A percentile compares a stretch with the other conserved stretches of the same genome.
Evolutionary conservation across 257 asterid genomes (phyloP).

Genomic region (Catharanthus roseus): DNA sequence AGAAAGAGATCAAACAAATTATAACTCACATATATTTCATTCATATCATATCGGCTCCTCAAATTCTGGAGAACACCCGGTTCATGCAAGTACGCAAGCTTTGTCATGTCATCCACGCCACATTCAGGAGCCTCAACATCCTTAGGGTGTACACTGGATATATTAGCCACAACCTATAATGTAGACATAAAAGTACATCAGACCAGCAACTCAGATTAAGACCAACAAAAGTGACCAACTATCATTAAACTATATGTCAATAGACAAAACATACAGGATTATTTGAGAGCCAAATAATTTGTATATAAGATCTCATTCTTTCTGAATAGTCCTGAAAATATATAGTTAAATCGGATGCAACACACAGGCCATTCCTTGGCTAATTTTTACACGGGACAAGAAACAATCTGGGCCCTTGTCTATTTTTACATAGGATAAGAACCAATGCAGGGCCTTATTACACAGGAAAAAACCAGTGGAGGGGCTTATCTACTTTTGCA

Average conservation of each 20-base stretch:
- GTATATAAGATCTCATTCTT: not conserved
- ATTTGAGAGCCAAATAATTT: not conserved
- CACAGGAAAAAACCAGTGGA: not conserved
- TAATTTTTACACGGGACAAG: too few relatives aligned
- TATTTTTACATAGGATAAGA: too few relatives aligned
- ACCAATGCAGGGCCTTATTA: too few relatives aligned
- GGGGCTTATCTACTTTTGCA: not conserved
- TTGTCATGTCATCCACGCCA: slow-evolving; percentile 95
- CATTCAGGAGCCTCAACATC: slow-evolving; percentile 67
- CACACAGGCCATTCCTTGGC: not conserved
- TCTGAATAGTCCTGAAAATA: not conserved
- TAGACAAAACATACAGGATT: not conserved
- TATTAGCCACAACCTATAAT: slow-evolving; percentile 45
- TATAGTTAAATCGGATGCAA: not conserved
- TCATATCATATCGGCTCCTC: slow-evolving; percentile 57
- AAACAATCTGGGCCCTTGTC: too few relatives aligned
- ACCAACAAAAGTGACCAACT: slow-evolving; percentile 4
- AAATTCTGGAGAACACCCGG: slow-evolving; percentile 83
- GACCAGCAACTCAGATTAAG: not conserved
- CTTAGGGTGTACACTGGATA: slow-evolving; percentile 50
- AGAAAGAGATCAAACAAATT: not conserved
- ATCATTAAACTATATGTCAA: not conserved
- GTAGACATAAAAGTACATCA: not conserved
- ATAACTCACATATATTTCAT: slow-evolving; percentile 72
- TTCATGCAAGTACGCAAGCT: slow-evolving; percentile 84